These are phyloP conservation scores for Manihot esculenta DNA, from an alignment of 441 rosid genomes.

Conservation along the genomic window DNA sequence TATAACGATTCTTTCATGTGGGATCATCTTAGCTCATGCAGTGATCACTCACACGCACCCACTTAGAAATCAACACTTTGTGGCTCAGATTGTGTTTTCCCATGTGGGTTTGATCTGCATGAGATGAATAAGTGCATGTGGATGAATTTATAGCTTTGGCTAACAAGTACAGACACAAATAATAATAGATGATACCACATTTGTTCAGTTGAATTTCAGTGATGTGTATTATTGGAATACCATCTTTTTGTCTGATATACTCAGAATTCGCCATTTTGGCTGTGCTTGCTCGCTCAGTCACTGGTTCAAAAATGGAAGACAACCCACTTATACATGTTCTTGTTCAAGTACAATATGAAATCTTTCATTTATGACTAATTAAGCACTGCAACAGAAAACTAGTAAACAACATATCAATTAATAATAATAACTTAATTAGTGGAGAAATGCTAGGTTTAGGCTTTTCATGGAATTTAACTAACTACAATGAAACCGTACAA, in stretches of 20 bases:
- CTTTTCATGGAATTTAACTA: conserved; percentile 23
- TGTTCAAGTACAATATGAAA: no score
- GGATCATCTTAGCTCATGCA: conserved; percentile 15
- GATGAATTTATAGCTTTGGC: conserved; percentile 15
- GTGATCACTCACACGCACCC: not conserved
- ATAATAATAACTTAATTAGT: not conserved
- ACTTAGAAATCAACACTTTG: not conserved
- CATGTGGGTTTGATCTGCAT: conserved; percentile 8
- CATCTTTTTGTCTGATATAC: not conserved
- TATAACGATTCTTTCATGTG: conserved; percentile 3
- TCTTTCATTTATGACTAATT: no score
- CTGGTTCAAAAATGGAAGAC: not conserved
- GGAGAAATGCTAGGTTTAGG: conserved; percentile 20
- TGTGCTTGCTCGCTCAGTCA: not conserved
- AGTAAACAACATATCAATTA: not conserved
- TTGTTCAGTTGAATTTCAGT: conserved; percentile 3
- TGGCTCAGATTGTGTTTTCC: not conserved
- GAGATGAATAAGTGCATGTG: conserved; percentile 15
- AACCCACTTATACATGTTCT: not conserved
- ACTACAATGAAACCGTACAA: conserved; percentile 16
- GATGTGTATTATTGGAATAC: not conserved
- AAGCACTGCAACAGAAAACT: no score
- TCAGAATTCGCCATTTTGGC: not conserved
- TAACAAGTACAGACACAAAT: not conserved
- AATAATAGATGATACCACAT: not conserved